A percentile compares a stretch with the other conserved stretches of the same genome.
phyloP scores from a whole-genome alignment of 2,329 filamentous ascomycete genomes.

The Arachnopeziza araneosa region DNA sequence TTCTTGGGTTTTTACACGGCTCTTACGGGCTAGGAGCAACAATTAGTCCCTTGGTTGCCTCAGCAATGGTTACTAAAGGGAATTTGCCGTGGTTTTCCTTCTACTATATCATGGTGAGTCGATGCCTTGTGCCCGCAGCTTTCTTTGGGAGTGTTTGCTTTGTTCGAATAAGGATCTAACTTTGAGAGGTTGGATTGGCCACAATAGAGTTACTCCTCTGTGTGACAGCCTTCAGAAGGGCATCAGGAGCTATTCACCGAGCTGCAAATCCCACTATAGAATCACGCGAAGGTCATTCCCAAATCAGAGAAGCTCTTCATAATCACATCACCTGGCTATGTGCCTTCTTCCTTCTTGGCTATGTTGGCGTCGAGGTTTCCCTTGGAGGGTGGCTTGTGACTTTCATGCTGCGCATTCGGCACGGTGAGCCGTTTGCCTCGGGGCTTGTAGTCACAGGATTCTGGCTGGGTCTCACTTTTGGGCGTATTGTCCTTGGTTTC shows the following conservation, averaged over 20 bases:
- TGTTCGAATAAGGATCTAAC: neutral
- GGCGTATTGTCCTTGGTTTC: constrained; percentile 69
- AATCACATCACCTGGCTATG: constrained; percentile 59
- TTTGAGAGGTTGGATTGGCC: constrained; percentile 45
- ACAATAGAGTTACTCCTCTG: constrained; percentile 49
- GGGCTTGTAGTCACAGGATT: constrained; percentile 77
- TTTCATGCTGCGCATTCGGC: constrained; percentile 56
- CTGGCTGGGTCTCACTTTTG: constrained; percentile 77
- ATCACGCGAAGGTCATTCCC: constrained; percentile 7
- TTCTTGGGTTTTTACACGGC: constrained; percentile 68
- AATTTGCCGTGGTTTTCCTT: constrained; percentile 63
- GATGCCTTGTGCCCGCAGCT: neutral
- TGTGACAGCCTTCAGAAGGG: constrained; percentile 54
- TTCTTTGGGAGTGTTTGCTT: neutral
- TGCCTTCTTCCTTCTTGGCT: constrained; percentile 68
- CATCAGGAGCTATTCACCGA: constrained; percentile 53
- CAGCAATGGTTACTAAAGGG: constrained; percentile 63
- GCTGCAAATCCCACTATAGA: constrained; percentile 42
- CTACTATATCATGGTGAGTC: constrained; percentile 67
- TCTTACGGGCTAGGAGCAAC: constrained; percentile 69
- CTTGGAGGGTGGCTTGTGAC: constrained; percentile 41
- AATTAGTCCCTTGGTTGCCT: constrained; percentile 49
- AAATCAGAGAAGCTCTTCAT: constrained; percentile 31
- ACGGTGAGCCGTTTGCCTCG: constrained; percentile 63
- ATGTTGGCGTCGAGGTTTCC: constrained; percentile 63